Evolutionary conservation across 768 basidiomycete genomes (phyloP), one percentile per base, ranked within the genome.

Genomic region (Rhodocollybia butyracea): DNA sequence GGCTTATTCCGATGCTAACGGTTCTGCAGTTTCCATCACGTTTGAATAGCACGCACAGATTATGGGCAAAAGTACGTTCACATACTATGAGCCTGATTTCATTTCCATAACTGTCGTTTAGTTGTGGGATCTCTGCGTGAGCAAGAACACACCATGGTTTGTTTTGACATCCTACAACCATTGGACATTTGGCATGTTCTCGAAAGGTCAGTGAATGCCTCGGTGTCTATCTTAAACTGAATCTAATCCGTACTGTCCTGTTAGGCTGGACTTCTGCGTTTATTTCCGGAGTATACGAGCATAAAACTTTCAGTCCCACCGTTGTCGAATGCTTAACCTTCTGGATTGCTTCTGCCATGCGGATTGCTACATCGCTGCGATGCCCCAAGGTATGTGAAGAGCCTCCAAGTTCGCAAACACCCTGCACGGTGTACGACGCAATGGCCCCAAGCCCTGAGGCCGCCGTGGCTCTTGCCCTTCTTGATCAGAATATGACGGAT

Each of bases 141-240:
- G 68, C 38, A 71, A 70, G 57, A 70, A 75, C 24, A 75, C 76
- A 3, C 78, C 72, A 27, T 83, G 78, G 73, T 86, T 85, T 51
- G 75, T 84, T 15, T 61, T 86, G 50, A 84, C 83, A 5, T 80
- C 79, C 3, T 86, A 84, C 61, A 74, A 77, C 43, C 74, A 80
- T 15, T 86, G 84, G 84, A 70, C 79, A 5, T 85, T 85, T 60
- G 84, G 84, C 4, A 76, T 70, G 21, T 85, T 85, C 62, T 81
- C 82, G n/a, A 64, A 68, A 62, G 80, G 84, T 83, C 64, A 47
- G 58, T 41, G 36, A 26, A 5, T n/a, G 15, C 31, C 52, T 39
- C 15, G 24, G 32, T 51, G 13, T 54, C 5, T 19, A 11, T 29
- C 10, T 36, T 31, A 3, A 13, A 34, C 13, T 19, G 24, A 32